phyloP scores from a whole-genome alignment of 2,329 filamentous ascomycete genomes.

The Alternaria viburni region DNA sequence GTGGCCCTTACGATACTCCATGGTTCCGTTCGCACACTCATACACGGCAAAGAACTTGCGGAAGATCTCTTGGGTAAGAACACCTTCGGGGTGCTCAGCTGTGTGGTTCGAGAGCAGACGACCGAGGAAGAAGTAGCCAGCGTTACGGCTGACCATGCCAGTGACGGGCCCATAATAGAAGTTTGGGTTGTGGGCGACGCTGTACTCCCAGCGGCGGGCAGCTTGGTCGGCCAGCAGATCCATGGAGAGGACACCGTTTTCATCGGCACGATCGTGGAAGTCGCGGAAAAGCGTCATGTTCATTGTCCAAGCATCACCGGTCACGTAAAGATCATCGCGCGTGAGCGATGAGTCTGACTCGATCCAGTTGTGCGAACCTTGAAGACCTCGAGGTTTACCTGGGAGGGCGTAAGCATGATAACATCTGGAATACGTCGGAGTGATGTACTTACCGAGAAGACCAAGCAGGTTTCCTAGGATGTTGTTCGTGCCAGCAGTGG shows the following conservation, averaged over 20 bases:
- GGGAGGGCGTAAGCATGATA: slow-evolving; percentile 28
- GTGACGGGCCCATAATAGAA: slow-evolving; percentile 63
- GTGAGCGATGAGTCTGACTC: slow-evolving; percentile 51
- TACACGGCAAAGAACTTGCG: slow-evolving; percentile 58
- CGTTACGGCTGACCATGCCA: slow-evolving; percentile 57
- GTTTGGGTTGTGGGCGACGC: slow-evolving; percentile 58
- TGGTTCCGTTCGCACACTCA: slow-evolving; percentile 46
- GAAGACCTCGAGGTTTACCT: slow-evolving; percentile 51
- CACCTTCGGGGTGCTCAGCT: slow-evolving; percentile 17
- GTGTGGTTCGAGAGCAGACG: slow-evolving; percentile 44
- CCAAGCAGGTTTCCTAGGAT: slow-evolving; percentile 53
- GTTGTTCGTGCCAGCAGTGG: slow-evolving; percentile 42
- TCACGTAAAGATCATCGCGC: slow-evolving; percentile 53
- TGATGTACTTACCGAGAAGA: slow-evolving; percentile 47
- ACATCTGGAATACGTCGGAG: slow-evolving; percentile 13
- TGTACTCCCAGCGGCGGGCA: slow-evolving; percentile 54
- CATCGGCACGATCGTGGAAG: slow-evolving; percentile 46
- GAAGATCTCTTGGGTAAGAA: slow-evolving; percentile 41
- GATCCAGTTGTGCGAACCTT: slow-evolving; percentile 56
- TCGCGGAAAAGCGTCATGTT: slow-evolving; percentile 54
- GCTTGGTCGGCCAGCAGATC: slow-evolving; percentile 32
- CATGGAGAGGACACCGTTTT: slow-evolving; percentile 22
- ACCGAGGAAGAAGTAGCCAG: slow-evolving; percentile 41
- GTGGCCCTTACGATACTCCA: slow-evolving; percentile 53
- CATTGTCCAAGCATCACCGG: slow-evolving; percentile 48